Evolutionary conservation across 805 yeast species (phyloP), one percentile per base, ranked within the genome.

Genomic region (Saccharomycopsis sp.): DNA sequence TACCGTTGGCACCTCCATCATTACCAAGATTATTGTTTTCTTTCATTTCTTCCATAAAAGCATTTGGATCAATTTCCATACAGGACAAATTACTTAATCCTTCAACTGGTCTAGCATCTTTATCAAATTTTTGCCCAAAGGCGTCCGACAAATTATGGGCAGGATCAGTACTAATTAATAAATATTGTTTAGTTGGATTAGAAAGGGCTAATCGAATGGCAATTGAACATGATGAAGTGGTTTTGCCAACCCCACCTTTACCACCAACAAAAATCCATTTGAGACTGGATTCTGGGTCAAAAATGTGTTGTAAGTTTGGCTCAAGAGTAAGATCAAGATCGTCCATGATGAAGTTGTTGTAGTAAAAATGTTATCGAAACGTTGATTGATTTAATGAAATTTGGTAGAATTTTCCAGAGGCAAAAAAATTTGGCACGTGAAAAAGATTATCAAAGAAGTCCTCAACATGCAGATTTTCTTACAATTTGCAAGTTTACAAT

Each of bases 211-310:
- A 72, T 63, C 92, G 97, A 48, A 88, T 80, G 18, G 99, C 94
- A 51, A 92, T 72, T 19, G 96, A 87, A 35, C 95, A 88, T 1
- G 97, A 89, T 3, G 96, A 84, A 20, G 98, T 92, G 48, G 99
- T 92, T 60, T 92, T 92, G 54, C 99, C 99, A 21, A 92, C 99
- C 63, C 99, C 99, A 60, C 99, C 99, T 67, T 92, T 92, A 52
- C 99, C 99, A 50, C 99, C 99, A 33, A 89, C 97, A 55, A 92
- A 92, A 48, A 92, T 80, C 99, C 99, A 92, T 56, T 83, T 84
- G 56, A 92, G 72, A 10, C 81, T 61, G 31, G 76, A 62, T 21
- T 80, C 84, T 46, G 72, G 77, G 21, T 62, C 50, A 39, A 82
- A 65, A 40, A 83, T 63, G 14, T 83, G 77, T 51, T 75, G 74